A percentile compares a stretch with the other conserved stretches of the same genome.
phyloP scores from a whole-genome alignment of 345 rosid species.

The Dipteronia sinensis region DNA sequence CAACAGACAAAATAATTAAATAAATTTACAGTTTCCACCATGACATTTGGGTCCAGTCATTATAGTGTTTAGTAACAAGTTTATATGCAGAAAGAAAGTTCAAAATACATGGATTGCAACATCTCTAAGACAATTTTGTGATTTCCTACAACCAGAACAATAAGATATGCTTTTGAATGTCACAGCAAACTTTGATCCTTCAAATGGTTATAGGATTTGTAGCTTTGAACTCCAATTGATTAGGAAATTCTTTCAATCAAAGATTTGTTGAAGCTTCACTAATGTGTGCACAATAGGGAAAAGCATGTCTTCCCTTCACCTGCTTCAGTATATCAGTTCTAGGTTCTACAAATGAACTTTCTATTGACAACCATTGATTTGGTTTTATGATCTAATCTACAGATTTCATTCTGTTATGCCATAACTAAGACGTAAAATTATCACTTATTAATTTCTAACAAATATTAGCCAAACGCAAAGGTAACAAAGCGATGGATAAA shows the following conservation, averaged over 20 bases:
- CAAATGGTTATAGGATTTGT: background rate
- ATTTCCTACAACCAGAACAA: slow-evolving; percentile 8
- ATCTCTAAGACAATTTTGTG: background rate
- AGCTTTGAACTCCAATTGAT: background rate
- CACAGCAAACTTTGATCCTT: background rate
- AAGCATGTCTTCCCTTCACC: background rate
- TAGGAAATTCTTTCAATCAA: background rate
- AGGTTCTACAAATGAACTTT: background rate
- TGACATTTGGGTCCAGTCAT: background rate
- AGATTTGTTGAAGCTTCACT: background rate
- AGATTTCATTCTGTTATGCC: background rate
- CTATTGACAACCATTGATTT: background rate
- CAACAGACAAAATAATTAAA: background rate
- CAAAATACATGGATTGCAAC: too few species aligned
- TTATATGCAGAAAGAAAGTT: too few species aligned
- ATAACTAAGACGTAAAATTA: background rate
- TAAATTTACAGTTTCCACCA: background rate
- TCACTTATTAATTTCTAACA: background rate
- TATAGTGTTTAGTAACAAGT: background rate
- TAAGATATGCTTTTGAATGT: slow-evolving; percentile 1
- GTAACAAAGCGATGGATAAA: background rate
- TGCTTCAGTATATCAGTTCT: background rate
- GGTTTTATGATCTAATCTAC: background rate
- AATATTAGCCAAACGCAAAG: background rate
- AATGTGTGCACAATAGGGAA: background rate